Conservation (phyloP, 768 basidiomycete species). For the Tulasnella sp. region DNA sequence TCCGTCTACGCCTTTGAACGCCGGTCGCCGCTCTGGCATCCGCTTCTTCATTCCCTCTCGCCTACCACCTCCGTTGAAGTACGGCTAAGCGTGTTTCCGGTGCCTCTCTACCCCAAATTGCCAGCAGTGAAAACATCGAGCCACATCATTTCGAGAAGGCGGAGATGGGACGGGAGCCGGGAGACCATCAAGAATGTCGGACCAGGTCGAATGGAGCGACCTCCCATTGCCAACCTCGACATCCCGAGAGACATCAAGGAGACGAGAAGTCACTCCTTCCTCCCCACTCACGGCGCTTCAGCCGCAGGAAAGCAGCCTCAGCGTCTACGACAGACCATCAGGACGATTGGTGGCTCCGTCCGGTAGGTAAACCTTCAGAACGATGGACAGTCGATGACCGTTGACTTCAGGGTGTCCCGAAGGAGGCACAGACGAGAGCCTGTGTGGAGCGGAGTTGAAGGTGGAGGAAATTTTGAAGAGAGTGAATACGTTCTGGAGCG, state of each 20-base stretch:
- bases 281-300: neutral
- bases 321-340: neutral
- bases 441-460: neutral
- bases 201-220: neutral
- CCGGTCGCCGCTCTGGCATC: neutral
- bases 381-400: neutral
- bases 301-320: neutral
- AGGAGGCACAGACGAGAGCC: constrained; percentile 10
- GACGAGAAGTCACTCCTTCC: neutral
- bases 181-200: neutral
- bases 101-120: neutral
- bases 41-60: neutral
- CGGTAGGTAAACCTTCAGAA: neutral
- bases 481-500: neutral
- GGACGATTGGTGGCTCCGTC: neutral
- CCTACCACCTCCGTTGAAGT: neutral
- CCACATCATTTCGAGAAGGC: neutral
- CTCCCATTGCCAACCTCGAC: neutral
- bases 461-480: neutral
- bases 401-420: neutral
- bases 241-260: neutral
- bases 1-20: constrained; percentile 7
- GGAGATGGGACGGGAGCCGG: neutral
- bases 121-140: neutral
- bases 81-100: neutral